phyloP scores from a whole-genome alignment of 495 filamentous ascomycete genomes.

The Articulospora tetracladia region DNA sequence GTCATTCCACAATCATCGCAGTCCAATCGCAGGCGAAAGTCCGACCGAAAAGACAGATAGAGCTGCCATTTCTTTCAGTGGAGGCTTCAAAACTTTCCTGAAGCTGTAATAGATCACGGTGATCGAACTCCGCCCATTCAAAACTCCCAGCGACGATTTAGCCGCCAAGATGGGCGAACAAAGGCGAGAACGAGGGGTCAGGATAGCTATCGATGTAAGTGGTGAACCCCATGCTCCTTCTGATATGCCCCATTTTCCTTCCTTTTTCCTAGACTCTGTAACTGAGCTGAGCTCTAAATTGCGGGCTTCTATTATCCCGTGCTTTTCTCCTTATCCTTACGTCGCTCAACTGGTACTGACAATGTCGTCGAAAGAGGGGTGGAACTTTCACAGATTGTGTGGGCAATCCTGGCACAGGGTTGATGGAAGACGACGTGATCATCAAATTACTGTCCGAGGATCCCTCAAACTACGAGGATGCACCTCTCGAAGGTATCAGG shows the following conservation, averaged over 20 bases:
- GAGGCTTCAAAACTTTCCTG: not conserved
- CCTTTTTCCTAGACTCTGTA: not conserved
- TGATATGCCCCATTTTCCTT: not conserved
- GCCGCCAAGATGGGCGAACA: conserved; percentile 18
- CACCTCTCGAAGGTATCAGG: conserved; percentile 86
- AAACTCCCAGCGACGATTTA: not conserved
- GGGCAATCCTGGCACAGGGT: conserved; percentile 55
- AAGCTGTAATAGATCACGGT: not conserved
- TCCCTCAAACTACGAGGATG: conserved; percentile 83
- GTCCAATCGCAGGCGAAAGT: not conserved
- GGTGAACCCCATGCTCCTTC: not conserved
- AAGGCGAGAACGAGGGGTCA: conserved; percentile 35
- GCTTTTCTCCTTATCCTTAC: too few species aligned
- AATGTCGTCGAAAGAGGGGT: conserved; percentile 45
- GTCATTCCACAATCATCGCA: not conserved
- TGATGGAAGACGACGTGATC: conserved; percentile 66
- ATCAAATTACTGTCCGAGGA: conserved; percentile 91
- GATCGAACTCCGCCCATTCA: not conserved
- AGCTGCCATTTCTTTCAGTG: not conserved
- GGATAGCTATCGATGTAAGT: conserved; percentile 54
- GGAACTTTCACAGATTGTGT: conserved; percentile 73
- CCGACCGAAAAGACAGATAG: not conserved
- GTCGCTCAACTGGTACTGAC: not conserved
- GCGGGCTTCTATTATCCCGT: too few species aligned
- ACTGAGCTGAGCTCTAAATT: too few species aligned